Percentiles rank a stretch among this genome's conserved stretches.
Conservation (phyloP, 768 basidiomycete genomes). For the Mycena olivaceomarginata region DNA sequence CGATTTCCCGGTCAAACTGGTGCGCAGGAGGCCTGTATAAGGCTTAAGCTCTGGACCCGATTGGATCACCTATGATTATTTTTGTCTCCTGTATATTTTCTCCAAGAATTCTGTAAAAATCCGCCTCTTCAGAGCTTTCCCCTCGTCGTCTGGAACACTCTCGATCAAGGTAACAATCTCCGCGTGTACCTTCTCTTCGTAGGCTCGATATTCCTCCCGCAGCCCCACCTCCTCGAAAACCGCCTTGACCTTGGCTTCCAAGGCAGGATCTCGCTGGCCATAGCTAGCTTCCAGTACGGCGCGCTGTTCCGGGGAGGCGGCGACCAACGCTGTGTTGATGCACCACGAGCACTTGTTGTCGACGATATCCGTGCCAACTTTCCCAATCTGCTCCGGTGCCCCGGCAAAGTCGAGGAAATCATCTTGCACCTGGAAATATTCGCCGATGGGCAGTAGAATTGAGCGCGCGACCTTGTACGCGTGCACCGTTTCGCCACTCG, state of each 20-base stretch:
- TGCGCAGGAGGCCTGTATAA: background rate
- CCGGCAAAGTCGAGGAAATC: conserved; percentile 96
- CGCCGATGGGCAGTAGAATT: conserved; percentile 93
- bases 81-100: conserved; percentile 86
- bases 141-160: conserved; percentile 77
- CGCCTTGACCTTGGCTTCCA: conserved; percentile 63
- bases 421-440: conserved; percentile 99
- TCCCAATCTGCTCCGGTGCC: conserved; percentile 93
- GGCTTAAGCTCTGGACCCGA: no score
- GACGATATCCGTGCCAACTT: conserved; percentile 97
- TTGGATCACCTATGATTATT: conserved; percentile 55
- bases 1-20: background rate
- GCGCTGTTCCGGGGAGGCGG: conserved; percentile 73
- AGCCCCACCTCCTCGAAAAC: conserved; percentile 87
- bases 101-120: conserved; percentile 91
- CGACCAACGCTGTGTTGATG: conserved; percentile 88
- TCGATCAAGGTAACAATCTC: conserved; percentile 83
- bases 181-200: conserved; percentile 85
- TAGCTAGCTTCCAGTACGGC: conserved; percentile 71
- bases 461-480: conserved; percentile 85
- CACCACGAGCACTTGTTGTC: conserved; percentile 99
- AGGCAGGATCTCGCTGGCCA: conserved; percentile 69
- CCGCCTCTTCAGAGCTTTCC: conserved; percentile 68
- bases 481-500: conserved; percentile 51
- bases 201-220: conserved; percentile 78